A percentile compares a stretch with the other conserved stretches of the same genome.
Conservation (phyloP, 345 rosid species). For the Brassica incana region DNA sequence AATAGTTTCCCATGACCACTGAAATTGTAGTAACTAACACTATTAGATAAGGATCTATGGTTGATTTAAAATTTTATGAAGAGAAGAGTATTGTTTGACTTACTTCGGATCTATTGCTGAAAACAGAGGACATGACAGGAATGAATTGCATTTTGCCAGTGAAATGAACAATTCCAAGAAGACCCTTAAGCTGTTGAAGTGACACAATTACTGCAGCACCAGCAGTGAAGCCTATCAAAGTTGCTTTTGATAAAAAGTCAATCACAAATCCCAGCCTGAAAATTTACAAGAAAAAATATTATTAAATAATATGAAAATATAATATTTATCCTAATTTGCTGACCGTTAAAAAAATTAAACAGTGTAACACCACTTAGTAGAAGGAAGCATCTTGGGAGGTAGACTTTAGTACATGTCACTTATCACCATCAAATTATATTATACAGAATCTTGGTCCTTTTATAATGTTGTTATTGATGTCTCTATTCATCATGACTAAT, state of each 20-base stretch:
- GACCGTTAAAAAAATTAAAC: constrained; percentile 17
- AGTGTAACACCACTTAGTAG: constrained; percentile 37
- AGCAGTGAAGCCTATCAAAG: constrained; percentile 93
- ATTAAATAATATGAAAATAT: not conserved
- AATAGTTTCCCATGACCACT: constrained; percentile 97
- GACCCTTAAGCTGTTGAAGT: constrained; percentile 88
- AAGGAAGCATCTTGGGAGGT: constrained; percentile 40
- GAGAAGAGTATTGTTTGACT: constrained; percentile 19
- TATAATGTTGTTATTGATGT: constrained; percentile 1
- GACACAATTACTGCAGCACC: constrained; percentile 97
- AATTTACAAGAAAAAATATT: not conserved
- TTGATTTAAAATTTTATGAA: not conserved
- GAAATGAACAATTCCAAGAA: constrained; percentile 95
- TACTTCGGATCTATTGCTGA: constrained; percentile 67
- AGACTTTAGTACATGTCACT: constrained; percentile 51
- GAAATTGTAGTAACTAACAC: constrained; percentile 31
- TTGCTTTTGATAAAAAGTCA: constrained; percentile 96
- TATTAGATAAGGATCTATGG: constrained; percentile 14
- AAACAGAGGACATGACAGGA: constrained; percentile 61
- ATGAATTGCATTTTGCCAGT: constrained; percentile 83
- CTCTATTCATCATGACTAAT: constrained; percentile 24
- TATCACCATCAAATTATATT: constrained; percentile 44
- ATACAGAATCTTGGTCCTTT: constrained; percentile 36
- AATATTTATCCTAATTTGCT: constrained; percentile 2
- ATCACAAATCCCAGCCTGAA: constrained; percentile 93